Evolutionary conservation across 352 stramenopile genomes (phyloP), one percentile per base, ranked within the genome.

Genomic region (Globisporangium radiosum): DNA sequence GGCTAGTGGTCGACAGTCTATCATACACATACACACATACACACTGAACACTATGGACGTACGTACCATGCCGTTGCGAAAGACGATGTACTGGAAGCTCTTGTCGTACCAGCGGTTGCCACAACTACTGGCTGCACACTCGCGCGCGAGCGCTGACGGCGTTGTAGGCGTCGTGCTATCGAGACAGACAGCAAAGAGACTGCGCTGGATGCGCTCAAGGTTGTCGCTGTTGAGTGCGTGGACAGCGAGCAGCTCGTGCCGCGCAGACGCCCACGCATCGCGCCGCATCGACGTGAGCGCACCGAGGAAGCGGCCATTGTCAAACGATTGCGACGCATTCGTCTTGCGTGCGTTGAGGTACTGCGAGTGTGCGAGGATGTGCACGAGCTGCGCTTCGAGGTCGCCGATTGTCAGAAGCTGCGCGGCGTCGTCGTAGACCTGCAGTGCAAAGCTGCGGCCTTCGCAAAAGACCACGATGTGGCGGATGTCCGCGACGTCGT

Each of bases 31-130:
- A 25, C 25, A 25, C 25, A 25, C 25, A 25, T 25, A 25, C 25
- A 25, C 25, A 25, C 25, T 25, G 17, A 19, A 19, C 17, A 19
- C 17, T 19, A 25, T 25, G 10, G 39, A 43, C 39, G 39, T 7
- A 52, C 47, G 55, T 11, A 75, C 66, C 70, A 88, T 98, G 19
- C 93, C 94, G 66, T 98, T 98, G 19, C 75, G 73, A 43, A 95
- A 97, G 17, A 97, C 81, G 37, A 98, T 76, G 36, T 98, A 75
- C 75, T 98, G 91, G 68, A 98, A 90, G 17, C 89, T 97, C 72
- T 99, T 99, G 75, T 98, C 96, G 60, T 97, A 98, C 87, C 89
- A 98, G 50, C 94, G 88, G 69, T 98, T 98, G 49, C 73, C 71
- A 38, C 64, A 73, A 50, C 70, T 88, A 9, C 62, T 52, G 15